Conservation (phyloP, 2,329 filamentous ascomycete genomes). For the Neoarthrinium moseri region DNA sequence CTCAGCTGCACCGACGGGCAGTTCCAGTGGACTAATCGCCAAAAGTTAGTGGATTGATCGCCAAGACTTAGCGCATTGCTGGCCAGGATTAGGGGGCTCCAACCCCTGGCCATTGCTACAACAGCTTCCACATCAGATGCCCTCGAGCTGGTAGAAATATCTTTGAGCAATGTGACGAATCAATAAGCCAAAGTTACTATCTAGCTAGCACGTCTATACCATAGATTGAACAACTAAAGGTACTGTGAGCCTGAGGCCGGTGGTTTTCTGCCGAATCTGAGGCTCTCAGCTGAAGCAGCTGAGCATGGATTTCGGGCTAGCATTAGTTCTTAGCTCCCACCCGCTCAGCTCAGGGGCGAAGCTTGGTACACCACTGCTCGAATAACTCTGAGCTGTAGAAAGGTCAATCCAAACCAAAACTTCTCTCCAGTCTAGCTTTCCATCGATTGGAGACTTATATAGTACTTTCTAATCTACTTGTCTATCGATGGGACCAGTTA, state of each 20-base stretch:
- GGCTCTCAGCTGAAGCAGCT: neutral
- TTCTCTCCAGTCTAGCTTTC: neutral
- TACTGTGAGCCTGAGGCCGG: neutral
- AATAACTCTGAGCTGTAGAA: neutral
- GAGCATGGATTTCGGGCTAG: neutral
- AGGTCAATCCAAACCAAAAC: neutral
- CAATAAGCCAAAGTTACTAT: too few relatives aligned
- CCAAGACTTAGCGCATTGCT: neutral
- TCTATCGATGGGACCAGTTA: neutral
- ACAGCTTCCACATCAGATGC: neutral
- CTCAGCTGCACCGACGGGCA: constrained; percentile 1
- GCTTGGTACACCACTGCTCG: neutral
- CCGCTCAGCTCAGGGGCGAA: neutral
- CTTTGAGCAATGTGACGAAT: too few relatives aligned
- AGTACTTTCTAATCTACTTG: neutral
- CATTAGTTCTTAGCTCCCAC: neutral
- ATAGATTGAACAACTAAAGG: neutral
- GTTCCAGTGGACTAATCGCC: neutral
- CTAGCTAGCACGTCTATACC: too few relatives aligned
- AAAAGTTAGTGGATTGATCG: neutral
- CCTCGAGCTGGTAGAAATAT: neutral
- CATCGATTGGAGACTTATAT: neutral
- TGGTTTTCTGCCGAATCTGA: neutral
- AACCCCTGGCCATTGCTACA: neutral
- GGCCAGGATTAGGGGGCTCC: too few relatives aligned